Evolutionary conservation across 768 basidiomycete genomes (phyloP), one percentile per base, ranked within the genome.

Genomic region (Crassisporium funariophilum): DNA sequence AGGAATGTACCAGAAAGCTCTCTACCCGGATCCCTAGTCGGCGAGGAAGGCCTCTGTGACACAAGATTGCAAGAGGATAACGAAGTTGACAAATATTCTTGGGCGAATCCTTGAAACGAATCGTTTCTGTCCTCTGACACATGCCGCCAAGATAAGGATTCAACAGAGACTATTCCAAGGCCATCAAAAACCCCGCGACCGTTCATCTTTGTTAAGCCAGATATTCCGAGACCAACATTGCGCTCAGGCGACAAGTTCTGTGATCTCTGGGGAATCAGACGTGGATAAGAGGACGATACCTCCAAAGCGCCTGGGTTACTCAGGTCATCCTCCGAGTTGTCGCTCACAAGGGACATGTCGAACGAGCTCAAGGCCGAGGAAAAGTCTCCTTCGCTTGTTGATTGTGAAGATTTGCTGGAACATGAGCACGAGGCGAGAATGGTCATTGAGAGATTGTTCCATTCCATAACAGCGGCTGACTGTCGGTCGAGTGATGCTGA

Each of bases 1-100:
- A 55, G 47, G 35, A 63, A 57, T 6, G 47, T 58, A 12, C 54
- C 43, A 9, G 57, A 61, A 10, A 63, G 35, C 4, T 39, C 36
- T 4, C 25, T 31, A 37, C 17, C 15, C n/a, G n/a, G n/a, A n/a
- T n/a, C n/a, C n/a, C n/a, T n/a, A n/a, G n/a, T n/a, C n/a, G n/a
- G n/a, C n/a, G n/a, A n/a, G n/a, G n/a, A n/a, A n/a, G n/a, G n/a
- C n/a, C n/a, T n/a, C n/a, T n/a, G n/a, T n/a, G n/a, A n/a, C n/a
- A n/a, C n/a, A 27, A 9, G 49, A 44, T 0, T 41, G n/a, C n/a
- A n/a, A n/a, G n/a, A n/a, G n/a, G n/a, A n/a, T n/a, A n/a, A n/a
- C n/a, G n/a, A n/a, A n/a, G n/a, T n/a, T n/a, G n/a, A n/a, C n/a
- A n/a, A n/a, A n/a, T n/a, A n/a, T n/a, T n/a, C n/a, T n/a, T n/a